These are phyloP conservation scores for Botryotinia narcissicola DNA, from an alignment of 2,329 filamentous ascomycete species.

Conservation along the genomic window DNA sequence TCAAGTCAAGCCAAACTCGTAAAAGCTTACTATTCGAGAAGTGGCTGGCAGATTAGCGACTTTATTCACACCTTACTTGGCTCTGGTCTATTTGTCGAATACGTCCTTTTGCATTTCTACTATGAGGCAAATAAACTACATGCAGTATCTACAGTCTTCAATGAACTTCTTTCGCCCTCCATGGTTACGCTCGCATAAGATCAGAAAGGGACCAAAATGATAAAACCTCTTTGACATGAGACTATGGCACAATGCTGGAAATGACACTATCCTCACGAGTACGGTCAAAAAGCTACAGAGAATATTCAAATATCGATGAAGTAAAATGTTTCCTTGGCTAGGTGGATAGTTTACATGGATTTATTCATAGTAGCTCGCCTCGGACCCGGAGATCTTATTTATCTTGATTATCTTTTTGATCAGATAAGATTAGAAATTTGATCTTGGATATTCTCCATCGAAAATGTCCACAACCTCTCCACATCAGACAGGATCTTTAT, in stretches of 20 bases:
- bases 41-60: neutral
- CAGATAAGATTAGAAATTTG: constrained; percentile 11
- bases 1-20: neutral
- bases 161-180: neutral
- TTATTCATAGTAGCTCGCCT: neutral
- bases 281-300: neutral
- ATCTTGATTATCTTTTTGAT: constrained; percentile 18
- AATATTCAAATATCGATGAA: neutral
- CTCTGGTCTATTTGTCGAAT: neutral
- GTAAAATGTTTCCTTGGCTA: neutral
- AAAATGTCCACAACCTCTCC: neutral
- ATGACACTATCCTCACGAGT: neutral
- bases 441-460: neutral
- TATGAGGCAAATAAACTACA: neutral
- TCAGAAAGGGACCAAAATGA: neutral
- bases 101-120: neutral
- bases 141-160: neutral
- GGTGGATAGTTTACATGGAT: neutral
- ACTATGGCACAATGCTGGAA: neutral
- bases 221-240: neutral
- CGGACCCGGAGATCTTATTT: neutral
- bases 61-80: neutral
- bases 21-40: neutral
- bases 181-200: neutral
- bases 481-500: neutral